phyloP scores from a whole-genome alignment of 2,329 filamentous ascomycete genomes.

The Sporothrix euskadiensis region DNA sequence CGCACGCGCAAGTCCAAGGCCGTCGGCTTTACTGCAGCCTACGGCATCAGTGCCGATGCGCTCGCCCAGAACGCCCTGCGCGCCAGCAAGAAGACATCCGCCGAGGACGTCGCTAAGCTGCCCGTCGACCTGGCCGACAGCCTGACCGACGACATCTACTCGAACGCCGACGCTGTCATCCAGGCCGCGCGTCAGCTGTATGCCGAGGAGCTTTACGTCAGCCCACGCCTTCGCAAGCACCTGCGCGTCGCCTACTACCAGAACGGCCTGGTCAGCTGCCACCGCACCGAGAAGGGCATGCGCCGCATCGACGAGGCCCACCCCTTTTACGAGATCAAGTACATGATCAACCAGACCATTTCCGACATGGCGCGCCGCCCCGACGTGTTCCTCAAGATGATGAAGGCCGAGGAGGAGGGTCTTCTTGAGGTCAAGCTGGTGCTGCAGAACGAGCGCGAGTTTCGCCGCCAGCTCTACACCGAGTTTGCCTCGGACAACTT shows the following conservation, averaged over 20 bases:
- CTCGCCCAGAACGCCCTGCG: conserved; percentile 84
- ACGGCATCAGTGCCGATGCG: conserved; percentile 85
- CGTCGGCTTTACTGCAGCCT: conserved; percentile 80
- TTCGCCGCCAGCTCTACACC: conserved; percentile 73
- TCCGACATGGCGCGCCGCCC: conserved; percentile 77
- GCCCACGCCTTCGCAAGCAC: conserved; percentile 84
- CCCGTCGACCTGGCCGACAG: conserved; percentile 87
- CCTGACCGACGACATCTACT: conserved; percentile 70
- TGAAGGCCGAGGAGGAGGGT: conserved; percentile 93
- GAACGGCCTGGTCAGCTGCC: conserved; percentile 80
- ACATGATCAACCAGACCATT: conserved; percentile 86
- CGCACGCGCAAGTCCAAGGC: conserved; percentile 78
- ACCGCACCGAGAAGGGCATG: conserved; percentile 89
- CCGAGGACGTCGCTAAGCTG: conserved; percentile 77
- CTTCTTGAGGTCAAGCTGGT: conserved; percentile 81
- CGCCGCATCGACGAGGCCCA: conserved; percentile 93
- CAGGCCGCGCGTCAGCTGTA: conserved; percentile 83
- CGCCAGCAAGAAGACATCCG: conserved; percentile 73
- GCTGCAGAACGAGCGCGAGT: conserved; percentile 73
- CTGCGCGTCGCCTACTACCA: conserved; percentile 82
- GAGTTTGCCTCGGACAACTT: conserved; percentile 95
- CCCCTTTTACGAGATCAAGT: conserved; percentile 97
- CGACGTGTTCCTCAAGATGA: conserved; percentile 93
- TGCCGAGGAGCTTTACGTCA: conserved; percentile 84
- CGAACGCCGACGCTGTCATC: conserved; percentile 73